Percentiles rank a stretch among this genome's conserved stretches.
Conservation (phyloP, 23 red algal genomes). For the Gracilaria vermiculophylla region DNA sequence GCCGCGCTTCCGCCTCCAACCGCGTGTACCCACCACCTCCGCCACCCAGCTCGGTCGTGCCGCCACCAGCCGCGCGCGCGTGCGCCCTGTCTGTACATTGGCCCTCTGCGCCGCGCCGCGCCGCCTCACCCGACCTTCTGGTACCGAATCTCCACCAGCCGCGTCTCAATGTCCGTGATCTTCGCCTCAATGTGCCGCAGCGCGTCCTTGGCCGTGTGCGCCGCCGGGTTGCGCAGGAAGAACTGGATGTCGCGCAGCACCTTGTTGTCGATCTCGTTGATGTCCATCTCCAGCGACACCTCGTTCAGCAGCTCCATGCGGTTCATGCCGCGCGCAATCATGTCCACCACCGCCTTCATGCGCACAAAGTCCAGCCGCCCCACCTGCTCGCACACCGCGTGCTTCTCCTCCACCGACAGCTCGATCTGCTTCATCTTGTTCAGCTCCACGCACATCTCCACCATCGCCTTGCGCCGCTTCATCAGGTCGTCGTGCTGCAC, state of each 20-base stretch:
- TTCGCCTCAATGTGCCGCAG: conserved; percentile 49
- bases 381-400: conserved; percentile 11
- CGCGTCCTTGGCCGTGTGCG: conserved; percentile 26
- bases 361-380: conserved; percentile 46
- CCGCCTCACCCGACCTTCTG: conserved; percentile 13
- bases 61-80: too few relatives aligned
- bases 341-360: conserved; percentile 56
- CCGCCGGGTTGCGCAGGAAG: conserved; percentile 43
- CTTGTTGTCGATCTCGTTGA: conserved; percentile 27
- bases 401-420: conserved; percentile 37
- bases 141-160: conserved; percentile 37
- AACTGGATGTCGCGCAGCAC: conserved; percentile 50
- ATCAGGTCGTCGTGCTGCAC: conserved; percentile 45
- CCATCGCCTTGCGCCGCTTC: conserved; percentile 44
- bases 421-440: conserved; percentile 31
- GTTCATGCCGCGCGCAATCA: conserved; percentile 50
- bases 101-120: too few relatives aligned
- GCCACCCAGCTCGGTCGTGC: too few relatives aligned
- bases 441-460: conserved; percentile 27
- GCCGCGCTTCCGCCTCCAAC: too few relatives aligned
- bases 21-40: too few relatives aligned
- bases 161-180: conserved; percentile 59
- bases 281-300: conserved; percentile 26
- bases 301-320: conserved; percentile 44
- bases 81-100: not conserved